Percentiles rank a stretch among this genome's conserved stretches.
These are phyloP conservation scores for Fusarium multiceps DNA, from an alignment of 2,329 filamentous ascomycete genomes.

Conservation along the genomic window DNA sequence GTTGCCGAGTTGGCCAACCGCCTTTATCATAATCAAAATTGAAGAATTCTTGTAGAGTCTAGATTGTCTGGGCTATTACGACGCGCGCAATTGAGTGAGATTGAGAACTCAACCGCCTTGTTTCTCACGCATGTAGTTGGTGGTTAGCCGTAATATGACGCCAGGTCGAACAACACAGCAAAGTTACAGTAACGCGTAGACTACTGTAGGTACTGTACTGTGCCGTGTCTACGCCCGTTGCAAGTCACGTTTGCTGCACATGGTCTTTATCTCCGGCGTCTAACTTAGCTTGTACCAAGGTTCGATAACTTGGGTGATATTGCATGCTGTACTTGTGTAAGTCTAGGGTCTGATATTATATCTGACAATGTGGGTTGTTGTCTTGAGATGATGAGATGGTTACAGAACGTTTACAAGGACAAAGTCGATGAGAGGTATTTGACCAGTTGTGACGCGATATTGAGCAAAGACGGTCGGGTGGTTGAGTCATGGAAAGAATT, in stretches of 20 bases:
- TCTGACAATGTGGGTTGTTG: not conserved
- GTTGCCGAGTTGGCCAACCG: conserved; percentile 21
- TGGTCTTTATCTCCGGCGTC: conserved; percentile 23
- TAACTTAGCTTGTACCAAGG: conserved; percentile 12
- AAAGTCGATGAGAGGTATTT: not conserved
- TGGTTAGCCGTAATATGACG: not conserved
- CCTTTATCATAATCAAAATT: conserved; percentile 17
- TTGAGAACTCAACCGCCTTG: conserved; percentile 22
- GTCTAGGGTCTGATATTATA: not conserved
- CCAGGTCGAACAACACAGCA: not conserved
- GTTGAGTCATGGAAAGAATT: conserved; percentile 15
- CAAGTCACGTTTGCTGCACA: conserved; percentile 32
- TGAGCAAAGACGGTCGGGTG: conserved; percentile 6
- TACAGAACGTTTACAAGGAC: not conserved
- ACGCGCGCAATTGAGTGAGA: not conserved
- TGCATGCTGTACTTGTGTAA: not conserved
- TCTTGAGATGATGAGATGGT: not conserved
- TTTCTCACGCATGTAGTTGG: conserved; percentile 7
- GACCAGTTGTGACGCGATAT: conserved; percentile 12
- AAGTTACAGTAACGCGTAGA: not conserved
- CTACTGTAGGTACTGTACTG: not conserved
- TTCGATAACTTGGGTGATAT: not conserved
- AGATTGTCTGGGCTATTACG: not conserved
- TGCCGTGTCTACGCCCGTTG: conserved; percentile 20
- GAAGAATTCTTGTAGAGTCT: conserved; percentile 5